Evolutionary conservation across 352 stramenopile species (phyloP).

Genomic region (Blastocystis sp.): DNA sequence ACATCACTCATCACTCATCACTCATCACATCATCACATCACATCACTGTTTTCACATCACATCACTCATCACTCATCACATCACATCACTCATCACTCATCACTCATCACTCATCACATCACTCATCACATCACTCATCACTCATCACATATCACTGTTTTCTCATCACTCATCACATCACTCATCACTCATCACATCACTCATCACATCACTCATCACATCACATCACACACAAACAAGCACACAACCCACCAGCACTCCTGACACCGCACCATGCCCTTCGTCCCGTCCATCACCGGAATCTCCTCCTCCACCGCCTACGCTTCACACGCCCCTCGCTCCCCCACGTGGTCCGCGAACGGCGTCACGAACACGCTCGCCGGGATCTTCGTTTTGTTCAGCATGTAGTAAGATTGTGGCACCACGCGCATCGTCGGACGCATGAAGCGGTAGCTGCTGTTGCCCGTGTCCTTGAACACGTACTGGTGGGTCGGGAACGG

Average conservation of each 20-base stretch:
- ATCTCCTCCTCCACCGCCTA: slow-evolving; percentile 24
- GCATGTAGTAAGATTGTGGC: slow-evolving; percentile 50
- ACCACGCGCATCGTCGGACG: slow-evolving; percentile 53
- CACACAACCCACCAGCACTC: slow-evolving; percentile 10
- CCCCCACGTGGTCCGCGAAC: slow-evolving; percentile 37
- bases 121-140: too few species aligned
- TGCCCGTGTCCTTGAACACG: slow-evolving; percentile 52
- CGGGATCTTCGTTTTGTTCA: slow-evolving; percentile 49
- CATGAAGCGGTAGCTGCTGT: slow-evolving; percentile 52
- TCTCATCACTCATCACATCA: too few species aligned
- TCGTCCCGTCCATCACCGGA: not conserved
- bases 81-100: too few species aligned
- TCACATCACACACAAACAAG: not conserved
- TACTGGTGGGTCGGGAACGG: slow-evolving; percentile 43
- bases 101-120: too few species aligned
- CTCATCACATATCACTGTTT: too few species aligned
- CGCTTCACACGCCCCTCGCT: not conserved
- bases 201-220: too few species aligned
- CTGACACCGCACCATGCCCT: slow-evolving; percentile 44
- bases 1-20: too few species aligned
- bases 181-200: too few species aligned
- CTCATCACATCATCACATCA: too few species aligned
- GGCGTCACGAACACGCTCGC: slow-evolving; percentile 45
- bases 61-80: too few species aligned
- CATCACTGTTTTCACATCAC: too few species aligned